phyloP scores from a whole-genome alignment of 495 filamentous ascomycete genomes.

The Aspergillus leporis region DNA sequence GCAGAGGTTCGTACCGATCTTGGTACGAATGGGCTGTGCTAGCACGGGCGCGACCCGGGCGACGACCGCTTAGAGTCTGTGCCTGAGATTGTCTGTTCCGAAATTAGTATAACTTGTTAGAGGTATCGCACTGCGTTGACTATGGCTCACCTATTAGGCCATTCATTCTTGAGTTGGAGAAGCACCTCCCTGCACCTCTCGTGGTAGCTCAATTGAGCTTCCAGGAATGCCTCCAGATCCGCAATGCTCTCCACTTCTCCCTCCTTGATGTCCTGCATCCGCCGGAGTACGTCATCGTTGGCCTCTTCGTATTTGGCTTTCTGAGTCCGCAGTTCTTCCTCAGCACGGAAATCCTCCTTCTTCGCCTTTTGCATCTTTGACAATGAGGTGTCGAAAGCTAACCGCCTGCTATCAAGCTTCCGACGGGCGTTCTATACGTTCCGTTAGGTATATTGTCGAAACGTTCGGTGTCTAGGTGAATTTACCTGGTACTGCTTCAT shows the following conservation, averaged over 20 bases:
- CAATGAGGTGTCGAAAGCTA: conserved; percentile 89
- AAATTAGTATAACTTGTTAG: conserved; percentile 19
- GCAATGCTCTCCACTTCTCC: conserved; percentile 80
- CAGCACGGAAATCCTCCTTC: conserved; percentile 86
- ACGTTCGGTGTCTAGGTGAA: conserved; percentile 5
- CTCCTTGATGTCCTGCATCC: conserved; percentile 97
- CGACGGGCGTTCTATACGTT: conserved; percentile 72
- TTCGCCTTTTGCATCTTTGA: conserved; percentile 93
- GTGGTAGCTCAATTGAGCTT: conserved; percentile 89
- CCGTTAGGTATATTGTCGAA: conserved; percentile 12
- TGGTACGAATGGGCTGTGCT: conserved; percentile 62
- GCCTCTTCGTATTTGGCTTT: conserved; percentile 97
- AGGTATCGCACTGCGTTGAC: neutral
- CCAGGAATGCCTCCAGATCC: conserved; percentile 79
- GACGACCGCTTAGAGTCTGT: conserved; percentile 31
- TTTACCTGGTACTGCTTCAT: conserved; percentile 96
- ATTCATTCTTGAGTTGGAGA: conserved; percentile 64
- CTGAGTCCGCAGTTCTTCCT: conserved; percentile 88
- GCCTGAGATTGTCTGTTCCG: conserved; percentile 26
- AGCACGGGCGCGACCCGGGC: conserved; percentile 55
- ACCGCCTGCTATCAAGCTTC: conserved; percentile 88
- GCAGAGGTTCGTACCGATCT: conserved; percentile 57
- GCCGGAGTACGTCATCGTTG: conserved; percentile 85
- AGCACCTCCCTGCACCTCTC: conserved; percentile 83
- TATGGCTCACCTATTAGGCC: conserved; percentile 59